phyloP scores from a whole-genome alignment of 2,329 filamentous ascomycete species.

The Ceratocystis smalleyi region DNA sequence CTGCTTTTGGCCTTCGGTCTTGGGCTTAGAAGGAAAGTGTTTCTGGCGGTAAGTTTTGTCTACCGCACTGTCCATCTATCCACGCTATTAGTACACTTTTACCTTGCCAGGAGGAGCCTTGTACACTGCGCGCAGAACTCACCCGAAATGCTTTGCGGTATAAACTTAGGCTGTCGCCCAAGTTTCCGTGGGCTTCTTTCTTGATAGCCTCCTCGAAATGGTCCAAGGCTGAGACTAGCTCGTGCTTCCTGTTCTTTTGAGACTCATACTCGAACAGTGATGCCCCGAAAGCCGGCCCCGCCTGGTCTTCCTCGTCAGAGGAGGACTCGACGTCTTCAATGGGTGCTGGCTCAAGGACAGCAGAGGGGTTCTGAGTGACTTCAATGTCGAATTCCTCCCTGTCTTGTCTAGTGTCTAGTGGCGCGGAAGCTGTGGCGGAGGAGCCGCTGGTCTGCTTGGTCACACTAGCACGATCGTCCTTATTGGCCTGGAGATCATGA shows the following conservation, averaged over 20 bases:
- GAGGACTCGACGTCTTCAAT: conserved; percentile 21
- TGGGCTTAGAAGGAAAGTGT: conserved; percentile 52
- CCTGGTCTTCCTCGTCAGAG: conserved; percentile 17
- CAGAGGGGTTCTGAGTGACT: conserved; percentile 19
- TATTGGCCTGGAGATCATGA: conserved; percentile 46
- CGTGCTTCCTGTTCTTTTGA: conserved; percentile 20
- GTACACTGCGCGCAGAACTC: conserved; percentile 20
- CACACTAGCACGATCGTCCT: conserved; percentile 19
- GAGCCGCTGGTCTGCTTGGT: conserved; percentile 22
- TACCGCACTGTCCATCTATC: conserved; percentile 64
- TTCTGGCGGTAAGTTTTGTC: conserved; percentile 82
- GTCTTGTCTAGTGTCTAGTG: background rate
- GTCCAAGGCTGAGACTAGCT: conserved; percentile 66
- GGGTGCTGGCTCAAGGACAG: conserved; percentile 15
- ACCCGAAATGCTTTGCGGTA: conserved; percentile 86
- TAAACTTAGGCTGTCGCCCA: conserved; percentile 74
- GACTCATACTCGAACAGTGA: conserved; percentile 8
- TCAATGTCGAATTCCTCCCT: conserved; percentile 1
- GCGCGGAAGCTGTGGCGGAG: conserved; percentile 4
- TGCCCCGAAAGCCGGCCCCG: conserved; percentile 12
- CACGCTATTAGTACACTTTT: conserved; percentile 15
- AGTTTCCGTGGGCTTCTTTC: conserved; percentile 66
- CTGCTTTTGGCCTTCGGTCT: conserved; percentile 22
- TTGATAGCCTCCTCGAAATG: conserved; percentile 87
- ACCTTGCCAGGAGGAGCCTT: background rate